A percentile compares a stretch with the other conserved stretches of the same genome.
These are phyloP conservation scores for Isabelozyma gotoi DNA, from an alignment of 805 yeast genomes.

Conservation along the genomic window DNA sequence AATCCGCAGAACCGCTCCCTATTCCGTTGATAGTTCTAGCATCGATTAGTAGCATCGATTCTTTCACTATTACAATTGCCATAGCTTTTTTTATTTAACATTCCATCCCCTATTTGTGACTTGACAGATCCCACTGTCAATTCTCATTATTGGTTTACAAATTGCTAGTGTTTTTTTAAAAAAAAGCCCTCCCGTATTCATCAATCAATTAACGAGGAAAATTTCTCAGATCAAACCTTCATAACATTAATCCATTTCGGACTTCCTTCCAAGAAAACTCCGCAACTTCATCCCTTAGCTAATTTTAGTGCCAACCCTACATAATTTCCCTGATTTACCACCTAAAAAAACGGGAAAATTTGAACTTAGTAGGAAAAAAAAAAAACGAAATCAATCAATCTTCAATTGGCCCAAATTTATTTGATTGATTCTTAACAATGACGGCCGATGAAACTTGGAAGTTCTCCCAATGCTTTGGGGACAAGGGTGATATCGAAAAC, in stretches of 20 bases:
- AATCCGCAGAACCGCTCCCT: too few relatives aligned
- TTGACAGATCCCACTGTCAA: background rate
- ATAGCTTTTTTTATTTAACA: background rate
- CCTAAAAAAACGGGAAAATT: too few relatives aligned
- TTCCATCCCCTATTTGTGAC: background rate
- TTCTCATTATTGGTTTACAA: background rate
- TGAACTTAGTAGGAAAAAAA: too few relatives aligned
- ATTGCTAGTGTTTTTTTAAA: background rate
- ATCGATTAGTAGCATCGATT: background rate
- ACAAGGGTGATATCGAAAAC: slow-evolving; percentile 93
- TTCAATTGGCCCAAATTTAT: too few relatives aligned
- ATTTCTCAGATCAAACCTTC: too few relatives aligned
- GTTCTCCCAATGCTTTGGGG: slow-evolving; percentile 97
- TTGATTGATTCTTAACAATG: too few relatives aligned
- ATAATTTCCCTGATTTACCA: too few relatives aligned
- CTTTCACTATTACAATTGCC: background rate
- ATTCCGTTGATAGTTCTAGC: too few relatives aligned
- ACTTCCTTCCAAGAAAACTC: too few relatives aligned
- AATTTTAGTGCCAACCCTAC: too few relatives aligned
- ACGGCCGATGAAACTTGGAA: slow-evolving; percentile 55
- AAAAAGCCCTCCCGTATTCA: background rate
- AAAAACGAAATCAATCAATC: background rate
- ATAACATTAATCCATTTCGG: too few relatives aligned
- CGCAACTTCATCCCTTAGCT: too few relatives aligned
- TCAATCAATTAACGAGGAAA: background rate